Percentiles rank a stretch among this genome's conserved stretches.
phyloP scores from a whole-genome alignment of 2,329 filamentous ascomycete genomes.

The Fusarium pseudonygamai region DNA sequence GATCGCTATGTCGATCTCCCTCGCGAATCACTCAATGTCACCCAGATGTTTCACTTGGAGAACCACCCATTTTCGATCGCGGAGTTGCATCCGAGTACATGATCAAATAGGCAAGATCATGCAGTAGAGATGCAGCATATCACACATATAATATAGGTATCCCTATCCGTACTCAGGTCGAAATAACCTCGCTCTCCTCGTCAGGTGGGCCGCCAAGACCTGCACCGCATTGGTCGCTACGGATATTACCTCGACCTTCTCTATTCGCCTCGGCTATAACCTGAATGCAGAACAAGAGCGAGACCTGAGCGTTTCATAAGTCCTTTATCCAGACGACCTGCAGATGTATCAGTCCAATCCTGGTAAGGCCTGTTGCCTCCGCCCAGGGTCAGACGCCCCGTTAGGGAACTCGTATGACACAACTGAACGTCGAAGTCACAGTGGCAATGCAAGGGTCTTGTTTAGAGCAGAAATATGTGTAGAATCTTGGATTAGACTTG shows the following conservation, averaged over 20 bases:
- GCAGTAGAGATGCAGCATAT: neutral
- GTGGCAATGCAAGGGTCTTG: neutral
- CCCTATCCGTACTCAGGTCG: neutral
- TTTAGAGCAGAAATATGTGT: neutral
- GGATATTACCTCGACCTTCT: neutral
- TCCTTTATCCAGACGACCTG: neutral
- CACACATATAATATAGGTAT: neutral
- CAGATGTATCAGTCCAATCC: neutral
- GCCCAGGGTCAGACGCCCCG: neutral
- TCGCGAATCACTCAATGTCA: constrained; percentile 1
- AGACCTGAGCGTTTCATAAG: constrained; percentile 3
- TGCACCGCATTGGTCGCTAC: neutral
- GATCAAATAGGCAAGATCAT: neutral
- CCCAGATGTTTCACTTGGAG: neutral
- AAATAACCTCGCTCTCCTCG: neutral
- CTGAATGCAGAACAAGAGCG: neutral
- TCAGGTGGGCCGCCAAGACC: constrained; percentile 1
- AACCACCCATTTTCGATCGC: neutral
- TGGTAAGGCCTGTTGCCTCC: neutral
- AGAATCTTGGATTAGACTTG: neutral
- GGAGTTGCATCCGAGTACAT: neutral
- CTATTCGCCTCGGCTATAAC: neutral
- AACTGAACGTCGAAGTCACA: constrained; percentile 5
- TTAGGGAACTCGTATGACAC: neutral
- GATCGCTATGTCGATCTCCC: neutral